Base-by-base conservation (phyloP, 331 rosid species). In the Quercus phellos region DNA sequence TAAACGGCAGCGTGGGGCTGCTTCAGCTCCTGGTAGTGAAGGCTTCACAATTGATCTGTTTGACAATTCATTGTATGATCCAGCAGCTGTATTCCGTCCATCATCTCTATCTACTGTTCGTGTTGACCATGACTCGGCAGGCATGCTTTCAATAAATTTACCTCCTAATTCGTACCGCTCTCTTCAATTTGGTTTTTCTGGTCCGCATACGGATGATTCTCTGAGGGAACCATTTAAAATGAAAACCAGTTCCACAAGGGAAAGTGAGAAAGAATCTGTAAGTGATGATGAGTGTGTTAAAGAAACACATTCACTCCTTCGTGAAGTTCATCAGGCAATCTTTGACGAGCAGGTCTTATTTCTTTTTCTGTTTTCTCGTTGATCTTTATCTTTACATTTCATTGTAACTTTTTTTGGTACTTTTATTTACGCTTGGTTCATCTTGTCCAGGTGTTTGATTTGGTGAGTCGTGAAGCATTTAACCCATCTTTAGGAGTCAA, bases 1-100 rank as follows among this genome's bases (percentile, higher is more conserved):
- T 83, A 90, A 94, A 85, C 88, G 94, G 77, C 99, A 86, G 79
- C 98, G 97, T 32, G 84, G 87, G 72, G 89, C 90, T 56, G 88
- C 92, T 84, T 83, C 91, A 74, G 85, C 85, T 77, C 91, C 98
- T 50, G 98, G 93, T 80, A 92, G 82, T 87, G 99, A 92, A 85
- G 97, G 98, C 85, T 94, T 94, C 86, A 90, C 96, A 76, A 87
- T 94, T 61, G 99, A 94, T 84, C 89, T 94, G 78, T 94, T 92
- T 89, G 97, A 92, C 85, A 94, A 72, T 85, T 85, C 86, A 0
- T 82, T 85, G 26, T 78, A 88, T 82, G 94, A 94, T 74, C 89
- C 93, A 72, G 86, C 88, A 24, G 78, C 93, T 80, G 74, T 86
- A 59, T 61, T 81, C 80, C 87, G 94, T 69, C 84, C 94, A 42